Evolutionary conservation across 768 basidiomycete genomes (phyloP).

Genomic region (Rhizopogon sp.): DNA sequence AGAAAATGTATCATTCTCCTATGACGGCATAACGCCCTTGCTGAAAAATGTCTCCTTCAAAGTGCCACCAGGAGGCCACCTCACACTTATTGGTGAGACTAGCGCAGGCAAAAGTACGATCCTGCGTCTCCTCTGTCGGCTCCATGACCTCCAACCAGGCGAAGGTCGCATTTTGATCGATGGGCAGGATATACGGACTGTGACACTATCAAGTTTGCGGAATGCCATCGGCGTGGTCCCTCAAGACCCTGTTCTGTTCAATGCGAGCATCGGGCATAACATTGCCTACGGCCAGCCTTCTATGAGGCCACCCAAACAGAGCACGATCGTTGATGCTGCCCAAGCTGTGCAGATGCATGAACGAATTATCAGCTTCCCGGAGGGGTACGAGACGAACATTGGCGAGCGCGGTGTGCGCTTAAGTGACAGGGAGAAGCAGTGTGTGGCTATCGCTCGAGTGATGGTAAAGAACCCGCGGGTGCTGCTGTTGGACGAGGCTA

Average conservation of each 20-base stretch:
- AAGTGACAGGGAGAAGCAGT: slow-evolving; percentile 85
- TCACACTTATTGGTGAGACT: slow-evolving; percentile 85
- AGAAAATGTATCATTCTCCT: slow-evolving; percentile 87
- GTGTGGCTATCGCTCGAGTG: slow-evolving; percentile 83
- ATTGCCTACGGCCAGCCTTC: slow-evolving; percentile 45
- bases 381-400: slow-evolving; percentile 79
- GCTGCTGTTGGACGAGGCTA: slow-evolving; percentile 72
- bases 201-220: slow-evolving; percentile 77
- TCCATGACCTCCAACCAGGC: slow-evolving; percentile 83
- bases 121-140: slow-evolving; percentile 80
- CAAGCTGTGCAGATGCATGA: slow-evolving; percentile 86
- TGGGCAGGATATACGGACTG: slow-evolving; percentile 80
- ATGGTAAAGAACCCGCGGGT: slow-evolving; percentile 82
- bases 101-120: slow-evolving; percentile 83
- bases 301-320: slow-evolving; percentile 57
- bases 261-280: slow-evolving; percentile 65
- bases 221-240: slow-evolving; percentile 87
- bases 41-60: slow-evolving; percentile 68
- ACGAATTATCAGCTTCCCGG: slow-evolving; percentile 76
- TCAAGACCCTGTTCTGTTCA: slow-evolving; percentile 50
- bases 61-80: slow-evolving; percentile 79
- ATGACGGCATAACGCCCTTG: slow-evolving; percentile 66
- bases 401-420: slow-evolving; percentile 84
- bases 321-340: slow-evolving; percentile 58
- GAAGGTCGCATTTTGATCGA: slow-evolving; percentile 80